Evolutionary conservation across 2,329 filamentous ascomycete species (phyloP), one percentile per base, ranked within the genome.

Genomic region (Fonsecaea multimorphosa): DNA sequence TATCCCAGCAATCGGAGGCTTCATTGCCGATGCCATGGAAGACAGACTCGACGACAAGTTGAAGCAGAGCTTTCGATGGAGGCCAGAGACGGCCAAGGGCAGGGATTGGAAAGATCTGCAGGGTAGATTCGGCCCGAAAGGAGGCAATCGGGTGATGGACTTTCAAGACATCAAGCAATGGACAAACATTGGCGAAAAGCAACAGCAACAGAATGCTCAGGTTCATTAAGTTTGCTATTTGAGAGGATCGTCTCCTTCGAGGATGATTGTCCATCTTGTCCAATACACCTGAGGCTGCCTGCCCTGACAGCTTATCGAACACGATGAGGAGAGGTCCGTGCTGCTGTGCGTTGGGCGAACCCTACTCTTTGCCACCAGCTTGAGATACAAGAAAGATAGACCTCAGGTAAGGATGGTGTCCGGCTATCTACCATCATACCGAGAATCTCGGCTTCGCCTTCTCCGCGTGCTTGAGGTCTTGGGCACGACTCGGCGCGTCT

Each of bases 91-190:
- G 0, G 82, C 82, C 7, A 73, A 79, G 1, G 65, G 74, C 9
- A 76, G 82, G 29, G 75, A 84, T 68, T 84, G 79, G 81, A 78
- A 77, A 69, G 77, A 81, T 74, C 78, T 81, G 2, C 83, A 85
- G 72, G 78, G 78, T 11, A 75, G 83, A 12, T 82, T 79, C 69
- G 83, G 83, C 1, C 67, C 67, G 3, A 34, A 64, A 3, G 83
- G 80, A 7, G 77, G 78, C 27, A 78, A 80, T 36, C 77, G 76
- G 58, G 77, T 85, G 1, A 83, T 84, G 79, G 79, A 85, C 71
- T 80, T 85, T 63, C 77, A 77, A 29, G 72, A 79, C 34, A 73
- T 82, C 27, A 75, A 75, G 29, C 19, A 60, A 22, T 82, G 80
- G 81, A 82, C 81, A 11, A 68, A 67, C 6, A 68, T 64, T 36